A percentile compares a stretch with the other conserved stretches of the same genome.
Conservation (phyloP, 768 basidiomycete genomes). For the Lyophyllum shimeji region DNA sequence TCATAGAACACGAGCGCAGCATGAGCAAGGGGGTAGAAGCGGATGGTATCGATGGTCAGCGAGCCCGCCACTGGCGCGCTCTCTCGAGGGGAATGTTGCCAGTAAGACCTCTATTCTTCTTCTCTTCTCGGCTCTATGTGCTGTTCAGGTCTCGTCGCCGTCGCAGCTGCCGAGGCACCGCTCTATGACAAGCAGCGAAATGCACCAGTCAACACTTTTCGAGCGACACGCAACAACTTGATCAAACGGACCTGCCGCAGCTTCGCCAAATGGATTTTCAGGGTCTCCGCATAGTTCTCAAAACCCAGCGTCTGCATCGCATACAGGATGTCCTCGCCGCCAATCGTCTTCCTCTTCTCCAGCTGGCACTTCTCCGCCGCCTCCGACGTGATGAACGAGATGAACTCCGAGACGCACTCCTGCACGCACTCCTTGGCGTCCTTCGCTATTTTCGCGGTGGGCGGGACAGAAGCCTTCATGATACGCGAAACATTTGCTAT, state of each 20-base stretch:
- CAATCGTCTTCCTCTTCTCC: constrained; percentile 97
- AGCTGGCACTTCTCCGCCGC: constrained; percentile 92
- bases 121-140: constrained; percentile 30
- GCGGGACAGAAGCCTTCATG: constrained; percentile 91
- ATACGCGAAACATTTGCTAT: constrained; percentile 98
- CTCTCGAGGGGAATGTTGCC: background rate
- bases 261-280: constrained; percentile 92
- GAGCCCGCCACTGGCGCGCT: constrained; percentile 2
- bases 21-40: constrained; percentile 7
- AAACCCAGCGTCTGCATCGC: constrained; percentile 94
- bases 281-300: constrained; percentile 90
- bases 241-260: constrained; percentile 62
- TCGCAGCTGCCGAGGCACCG: constrained; percentile 21
- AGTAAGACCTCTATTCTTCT: constrained; percentile 19
- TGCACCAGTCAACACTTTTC: background rate
- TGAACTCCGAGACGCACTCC: constrained; percentile 98
- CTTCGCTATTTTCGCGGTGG: constrained; percentile 93
- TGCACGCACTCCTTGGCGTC: constrained; percentile 99
- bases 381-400: constrained; percentile 96
- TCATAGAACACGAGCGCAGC: constrained; percentile 4
- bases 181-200: constrained; percentile 10
- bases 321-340: constrained; percentile 94
- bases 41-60: background rate
- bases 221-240: background rate
- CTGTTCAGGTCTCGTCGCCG: constrained; percentile 22